Evolutionary conservation across 441 rosid genomes (phyloP), one percentile per base, ranked within the genome.

Genomic region (Flueggea neowawraea): DNA sequence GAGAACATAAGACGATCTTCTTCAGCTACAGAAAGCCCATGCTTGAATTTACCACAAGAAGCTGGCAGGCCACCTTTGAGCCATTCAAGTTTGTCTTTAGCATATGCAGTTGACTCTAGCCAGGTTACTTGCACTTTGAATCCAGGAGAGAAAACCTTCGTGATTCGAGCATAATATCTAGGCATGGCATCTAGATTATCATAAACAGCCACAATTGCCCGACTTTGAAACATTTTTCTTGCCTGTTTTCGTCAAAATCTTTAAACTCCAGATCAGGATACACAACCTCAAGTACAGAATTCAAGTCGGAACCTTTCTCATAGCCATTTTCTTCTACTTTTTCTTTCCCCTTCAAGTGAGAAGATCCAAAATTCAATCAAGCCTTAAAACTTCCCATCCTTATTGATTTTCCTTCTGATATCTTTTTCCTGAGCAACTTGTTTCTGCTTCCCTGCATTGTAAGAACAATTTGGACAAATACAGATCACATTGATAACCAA

Each of bases 221-320:
- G 12, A 32, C 78, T 8, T 64, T 45, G 62, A 78, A 80, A 63
- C 77, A 61, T 12, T 58, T 71, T 54, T 76, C 75, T 55, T 58
- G 47, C 68, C 77, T 69, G 52, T 62, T 64, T 39, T 66, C 64
- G 50, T 76, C 83, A 39, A 83, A 83, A 73, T 80, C 82, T 50
- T 64, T 43, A 49, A 83, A 83, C 6, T 85, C 91, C 17, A 88
- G 85, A 32, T 83, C 88, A 50, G 84, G 78, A 73, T 61, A 83
- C 10, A 4, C 64, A 75, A 57, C 45, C 69, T 44, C 49, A 9
- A 67, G 51, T 69, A 81, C 79, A 12, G 80, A 58, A 48, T 44
- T 53, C 10, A 62, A 59, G 63, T 78, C 76, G 65, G 69, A 61
- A 44, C n/a, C 63, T 54, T 57, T 62, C 66, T 61, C 63, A 56